Evolutionary conservation across 345 rosid genomes (phyloP), one percentile per base, ranked within the genome.

Genomic region (Dipteronia dyeriana): DNA sequence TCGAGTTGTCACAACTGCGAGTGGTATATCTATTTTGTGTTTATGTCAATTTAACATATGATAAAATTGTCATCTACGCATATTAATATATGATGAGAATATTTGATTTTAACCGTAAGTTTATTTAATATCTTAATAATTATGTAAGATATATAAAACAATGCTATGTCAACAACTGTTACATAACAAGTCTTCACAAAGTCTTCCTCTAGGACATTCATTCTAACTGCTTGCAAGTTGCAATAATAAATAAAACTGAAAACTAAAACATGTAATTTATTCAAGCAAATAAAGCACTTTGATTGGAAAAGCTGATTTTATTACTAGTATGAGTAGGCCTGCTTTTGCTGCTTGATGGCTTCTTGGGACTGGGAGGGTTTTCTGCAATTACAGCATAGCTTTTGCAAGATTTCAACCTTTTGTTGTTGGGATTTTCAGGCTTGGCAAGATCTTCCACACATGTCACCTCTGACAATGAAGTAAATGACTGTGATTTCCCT

Each of bases 401-500:
- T 34, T 14, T 63, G 26, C 41, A 63, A 19, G 23, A 54, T 68
- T 84, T 84, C 41, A 82, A 77, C 31, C 82, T 85, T 14, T 80
- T 77, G 78, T 75, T 85, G 68, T 75, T 72, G 14, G 87, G 85
- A 68, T 82, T 82, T 63, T 85, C 87, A 0, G 84, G 84, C 70
- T 85, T 85, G 1, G 80, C 87, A 9, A 82, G 82, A 67, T 82
- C 87, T 49, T 78, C 85, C 12, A 85, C 19, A 29, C 76, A 71
- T 51, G 57, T 20, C 9, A 81, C 82, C 41, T 75, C 77, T 5
- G 78, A 53, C 38, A 85, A 64, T 14, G 84, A 71, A 29, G 85
- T 75, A 76, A 85, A 85, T 4, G 87, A 85, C 68, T 82, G 87
- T 70, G 87, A 85, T 68, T 85, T 85, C 3, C 87, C 85, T 78